These are phyloP conservation scores for Cytospora leucostoma DNA, from an alignment of 2,329 filamentous ascomycete genomes.

Conservation along the genomic window DNA sequence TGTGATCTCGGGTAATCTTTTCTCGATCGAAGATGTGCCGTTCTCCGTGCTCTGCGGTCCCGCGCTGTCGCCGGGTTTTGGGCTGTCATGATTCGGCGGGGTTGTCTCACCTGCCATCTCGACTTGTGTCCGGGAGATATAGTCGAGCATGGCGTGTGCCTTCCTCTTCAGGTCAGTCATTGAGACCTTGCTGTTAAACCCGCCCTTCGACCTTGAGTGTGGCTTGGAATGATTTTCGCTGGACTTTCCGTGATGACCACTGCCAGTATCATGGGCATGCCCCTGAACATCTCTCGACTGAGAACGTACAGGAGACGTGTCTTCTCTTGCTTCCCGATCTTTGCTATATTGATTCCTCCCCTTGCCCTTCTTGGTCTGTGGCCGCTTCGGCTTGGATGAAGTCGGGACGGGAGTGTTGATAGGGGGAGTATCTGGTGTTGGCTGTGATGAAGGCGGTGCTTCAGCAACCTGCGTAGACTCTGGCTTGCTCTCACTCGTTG, in stretches of 20 bases:
- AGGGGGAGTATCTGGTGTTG: slow-evolving; percentile 51
- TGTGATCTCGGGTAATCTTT: slow-evolving; percentile 29
- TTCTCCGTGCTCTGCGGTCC: slow-evolving; percentile 30
- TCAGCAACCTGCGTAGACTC: slow-evolving; percentile 36
- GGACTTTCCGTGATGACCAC: slow-evolving; percentile 35
- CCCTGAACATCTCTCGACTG: slow-evolving; percentile 54
- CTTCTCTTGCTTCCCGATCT: slow-evolving; percentile 63
- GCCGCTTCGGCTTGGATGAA: slow-evolving; percentile 64
- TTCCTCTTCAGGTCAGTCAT: slow-evolving; percentile 88
- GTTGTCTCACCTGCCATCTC: slow-evolving; percentile 72
- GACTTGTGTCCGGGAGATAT: slow-evolving; percentile 84
- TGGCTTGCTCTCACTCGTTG: slow-evolving; percentile 23
- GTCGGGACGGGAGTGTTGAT: slow-evolving; percentile 42
- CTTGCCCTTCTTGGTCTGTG: slow-evolving; percentile 66
- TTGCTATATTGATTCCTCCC: slow-evolving; percentile 83
- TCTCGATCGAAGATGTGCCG: slow-evolving; percentile 28
- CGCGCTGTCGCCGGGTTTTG: slow-evolving; percentile 38
- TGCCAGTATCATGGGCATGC: slow-evolving; percentile 42
- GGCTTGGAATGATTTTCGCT: slow-evolving; percentile 37
- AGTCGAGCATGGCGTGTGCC: slow-evolving; percentile 82
- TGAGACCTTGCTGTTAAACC: slow-evolving; percentile 68
- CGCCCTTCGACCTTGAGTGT: slow-evolving; percentile 52
- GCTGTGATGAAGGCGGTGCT: slow-evolving; percentile 48
- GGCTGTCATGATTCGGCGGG: slow-evolving; percentile 43
- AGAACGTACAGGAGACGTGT: slow-evolving; percentile 59